A percentile compares a stretch with the other conserved stretches of the same genome.
Conservation (phyloP, 805 yeast species). For the Cephaloascus albidus region DNA sequence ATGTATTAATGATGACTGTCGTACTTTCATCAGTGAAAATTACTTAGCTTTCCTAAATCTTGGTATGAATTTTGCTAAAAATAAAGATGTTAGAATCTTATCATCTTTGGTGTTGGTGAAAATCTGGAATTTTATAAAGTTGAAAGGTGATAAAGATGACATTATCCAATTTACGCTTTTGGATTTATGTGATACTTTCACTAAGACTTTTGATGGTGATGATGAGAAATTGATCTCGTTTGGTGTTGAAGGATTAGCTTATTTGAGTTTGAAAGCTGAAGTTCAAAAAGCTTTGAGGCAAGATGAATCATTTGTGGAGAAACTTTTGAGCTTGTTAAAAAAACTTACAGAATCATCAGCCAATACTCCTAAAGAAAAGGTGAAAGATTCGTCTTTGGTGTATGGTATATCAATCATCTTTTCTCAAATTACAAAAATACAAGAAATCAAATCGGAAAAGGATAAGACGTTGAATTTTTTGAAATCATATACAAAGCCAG, state of each 20-base stretch:
- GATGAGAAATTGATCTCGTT: not conserved
- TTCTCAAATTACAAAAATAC: conserved; percentile 25
- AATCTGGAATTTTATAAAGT: conserved; percentile 42
- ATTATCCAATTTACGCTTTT: conserved; percentile 9
- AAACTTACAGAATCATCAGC: conserved; percentile 1
- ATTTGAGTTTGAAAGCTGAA: conserved; percentile 31
- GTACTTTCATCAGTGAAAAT: conserved; percentile 34
- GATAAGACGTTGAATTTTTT: conserved; percentile 24
- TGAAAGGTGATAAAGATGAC: conserved; percentile 12
- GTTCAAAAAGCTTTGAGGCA: conserved; percentile 24
- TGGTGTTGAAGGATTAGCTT: conserved; percentile 38
- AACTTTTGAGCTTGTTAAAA: conserved; percentile 13
- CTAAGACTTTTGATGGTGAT: conserved; percentile 1
- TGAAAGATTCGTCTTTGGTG: conserved; percentile 9
- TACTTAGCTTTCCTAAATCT: conserved; percentile 30
- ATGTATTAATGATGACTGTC: conserved; percentile 41
- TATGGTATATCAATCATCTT: conserved; percentile 34
- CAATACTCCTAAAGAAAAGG: conserved; percentile 2
- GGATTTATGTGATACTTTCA: conserved; percentile 17
- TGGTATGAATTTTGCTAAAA: conserved; percentile 14
- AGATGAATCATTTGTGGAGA: conserved; percentile 23
- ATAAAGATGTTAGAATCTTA: conserved; percentile 13
- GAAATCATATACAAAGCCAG: conserved; percentile 24
- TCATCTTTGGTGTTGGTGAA: conserved; percentile 43
- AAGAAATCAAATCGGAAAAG: conserved; percentile 16